phyloP scores from a whole-genome alignment of 768 basidiomycete genomes.

The Rhodotorula diobovata region DNA sequence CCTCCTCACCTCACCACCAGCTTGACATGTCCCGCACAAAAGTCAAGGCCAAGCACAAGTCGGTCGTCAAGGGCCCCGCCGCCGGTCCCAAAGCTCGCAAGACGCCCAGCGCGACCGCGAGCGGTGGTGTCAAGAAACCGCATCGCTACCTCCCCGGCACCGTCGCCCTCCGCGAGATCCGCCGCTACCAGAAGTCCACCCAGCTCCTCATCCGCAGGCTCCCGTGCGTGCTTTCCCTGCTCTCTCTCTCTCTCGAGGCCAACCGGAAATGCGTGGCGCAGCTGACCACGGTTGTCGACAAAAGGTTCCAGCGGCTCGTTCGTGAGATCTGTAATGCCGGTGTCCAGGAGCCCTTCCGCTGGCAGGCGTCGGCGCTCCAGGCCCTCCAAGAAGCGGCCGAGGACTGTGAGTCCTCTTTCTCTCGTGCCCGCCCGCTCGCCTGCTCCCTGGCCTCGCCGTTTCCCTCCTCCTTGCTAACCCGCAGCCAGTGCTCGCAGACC shows the following conservation, averaged over 20 bases:
- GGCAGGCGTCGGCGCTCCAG: constrained; percentile 54
- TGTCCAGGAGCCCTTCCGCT: constrained; percentile 57
- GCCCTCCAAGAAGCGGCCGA: constrained; percentile 56
- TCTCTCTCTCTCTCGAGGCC: constrained; percentile 50
- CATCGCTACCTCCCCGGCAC: constrained; percentile 52
- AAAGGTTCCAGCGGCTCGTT: constrained; percentile 61
- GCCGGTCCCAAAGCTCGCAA: not conserved
- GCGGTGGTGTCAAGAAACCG: constrained; percentile 72
- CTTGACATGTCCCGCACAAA: not conserved
- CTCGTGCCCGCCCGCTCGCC: constrained; percentile 19
- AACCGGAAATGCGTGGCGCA: too few species aligned
- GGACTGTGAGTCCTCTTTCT: constrained; percentile 49
- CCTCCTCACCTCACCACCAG: not conserved
- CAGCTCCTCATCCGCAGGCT: constrained; percentile 47
- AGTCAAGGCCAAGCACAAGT: not conserved
- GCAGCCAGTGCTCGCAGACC: not conserved
- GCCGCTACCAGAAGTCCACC: constrained; percentile 47
- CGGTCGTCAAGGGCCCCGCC: not conserved
- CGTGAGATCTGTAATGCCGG: constrained; percentile 74
- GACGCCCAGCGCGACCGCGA: too few species aligned
- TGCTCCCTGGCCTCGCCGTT: too few species aligned
- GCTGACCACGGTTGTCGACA: constrained; percentile 61
- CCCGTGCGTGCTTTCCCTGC: constrained; percentile 44
- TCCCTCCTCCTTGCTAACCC: too few species aligned
- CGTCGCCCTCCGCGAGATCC: constrained; percentile 54